Evolutionary conservation across 768 basidiomycete species (phyloP), one percentile per base, ranked within the genome.

Genomic region (Boletus rufocinnamomeus): DNA sequence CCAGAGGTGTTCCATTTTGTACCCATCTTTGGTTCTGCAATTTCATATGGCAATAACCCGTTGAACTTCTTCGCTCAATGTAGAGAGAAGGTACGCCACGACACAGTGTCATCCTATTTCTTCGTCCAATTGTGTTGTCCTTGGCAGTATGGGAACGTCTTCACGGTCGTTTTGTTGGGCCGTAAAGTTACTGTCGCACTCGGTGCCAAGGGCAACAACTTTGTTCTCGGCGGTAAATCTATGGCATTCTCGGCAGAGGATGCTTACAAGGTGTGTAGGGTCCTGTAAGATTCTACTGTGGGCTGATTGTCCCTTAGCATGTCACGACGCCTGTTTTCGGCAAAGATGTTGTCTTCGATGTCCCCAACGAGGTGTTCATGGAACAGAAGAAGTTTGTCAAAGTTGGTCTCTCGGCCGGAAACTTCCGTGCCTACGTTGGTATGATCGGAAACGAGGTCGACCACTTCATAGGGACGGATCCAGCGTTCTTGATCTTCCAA

Each of bases 331-430:
- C 96, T 5, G 87, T 98, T 14, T 99, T 99, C 68, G 97, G 97
- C 46, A 94, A 93, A 69, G 95, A 93, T 48, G 97, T 99, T 47
- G 95, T 98, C 13, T 99, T 98, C 72, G 97, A 98, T 66, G 87
- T 92, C 51, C 96, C 97, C 34, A 98, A 98, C 73, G 91, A 95
- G 48, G 77, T 91, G 46, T 87, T 99, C 74, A 98, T 99, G 95
- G 95, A 99, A 68, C 97, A 99, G 74, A 99, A 99, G 82, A 91
- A 89, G 71, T 98, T 98, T 69, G 89, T 98, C 74, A 99, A 99
- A 77, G 87, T 94, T 61, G 95, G 97, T 25, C 84, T 99, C 23
- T 91, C 94, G 13, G 86, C 84, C 14, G 95, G 98, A 28, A 95
- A 95, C 74, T 86, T 99, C 73, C 84, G 88, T 44, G 80, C 86